Evolutionary conservation across 2,329 filamentous ascomycete genomes (phyloP).

Genomic region (Xylaria sp.): DNA sequence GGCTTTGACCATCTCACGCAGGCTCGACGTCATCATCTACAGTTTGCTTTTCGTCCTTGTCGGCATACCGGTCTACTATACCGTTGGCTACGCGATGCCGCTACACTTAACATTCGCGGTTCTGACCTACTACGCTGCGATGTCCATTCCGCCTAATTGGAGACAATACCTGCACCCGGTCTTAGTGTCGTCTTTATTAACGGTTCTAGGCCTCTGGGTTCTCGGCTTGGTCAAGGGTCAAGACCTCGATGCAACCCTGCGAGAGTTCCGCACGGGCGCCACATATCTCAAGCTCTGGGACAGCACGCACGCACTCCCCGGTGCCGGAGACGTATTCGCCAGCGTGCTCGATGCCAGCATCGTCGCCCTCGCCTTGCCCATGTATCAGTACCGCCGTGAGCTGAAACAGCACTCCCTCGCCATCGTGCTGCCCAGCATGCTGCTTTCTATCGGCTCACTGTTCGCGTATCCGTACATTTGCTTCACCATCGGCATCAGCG

Average conservation of each 20-base stretch:
- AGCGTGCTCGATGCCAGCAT: slow-evolving; percentile 63
- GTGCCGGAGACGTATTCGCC: slow-evolving; percentile 62
- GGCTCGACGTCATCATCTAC: slow-evolving; percentile 56
- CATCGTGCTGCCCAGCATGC: slow-evolving; percentile 59
- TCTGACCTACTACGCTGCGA: slow-evolving; percentile 57
- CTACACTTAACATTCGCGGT: slow-evolving; percentile 54
- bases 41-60: slow-evolving; percentile 52
- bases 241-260: slow-evolving; percentile 48
- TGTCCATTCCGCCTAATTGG: slow-evolving; percentile 55
- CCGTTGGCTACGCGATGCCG: slow-evolving; percentile 57
- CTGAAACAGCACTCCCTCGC: slow-evolving; percentile 58
- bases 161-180: slow-evolving; percentile 63
- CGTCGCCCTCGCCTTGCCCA: slow-evolving; percentile 63
- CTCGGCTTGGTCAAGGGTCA: slow-evolving; percentile 54
- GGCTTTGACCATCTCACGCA: slow-evolving; percentile 52
- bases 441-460: slow-evolving; percentile 58
- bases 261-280: slow-evolving; percentile 56
- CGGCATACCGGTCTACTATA: slow-evolving; percentile 62
- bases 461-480: slow-evolving; percentile 64
- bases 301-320: slow-evolving; percentile 46
- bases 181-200: slow-evolving; percentile 59
- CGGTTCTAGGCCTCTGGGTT: slow-evolving; percentile 59
- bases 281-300: slow-evolving; percentile 60
- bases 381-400: slow-evolving; percentile 65
- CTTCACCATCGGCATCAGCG: slow-evolving; percentile 59